These are phyloP conservation scores for Avicennia marina DNA, from an alignment of 257 asterid species.

Conservation along the genomic window DNA sequence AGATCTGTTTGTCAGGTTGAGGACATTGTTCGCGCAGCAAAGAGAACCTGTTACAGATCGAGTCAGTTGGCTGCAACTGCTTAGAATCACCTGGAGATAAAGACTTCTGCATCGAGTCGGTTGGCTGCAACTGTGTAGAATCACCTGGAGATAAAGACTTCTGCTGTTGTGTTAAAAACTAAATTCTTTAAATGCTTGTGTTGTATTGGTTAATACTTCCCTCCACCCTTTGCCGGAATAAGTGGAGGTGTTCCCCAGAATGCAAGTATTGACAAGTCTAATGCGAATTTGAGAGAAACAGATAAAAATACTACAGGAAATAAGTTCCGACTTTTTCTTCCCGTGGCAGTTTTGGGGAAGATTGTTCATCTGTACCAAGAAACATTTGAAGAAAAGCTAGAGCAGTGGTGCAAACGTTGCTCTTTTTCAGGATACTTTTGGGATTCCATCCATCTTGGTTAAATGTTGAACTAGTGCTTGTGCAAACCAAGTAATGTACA, in stretches of 20 bases:
- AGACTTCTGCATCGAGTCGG: conserved; percentile 16
- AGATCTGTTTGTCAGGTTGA: conserved; percentile 39
- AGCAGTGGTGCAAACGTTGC: background rate
- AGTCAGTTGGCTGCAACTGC: conserved; percentile 31
- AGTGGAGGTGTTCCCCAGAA: conserved; percentile 2
- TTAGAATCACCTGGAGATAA: conserved; percentile 7
- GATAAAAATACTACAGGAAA: background rate
- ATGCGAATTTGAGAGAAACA: background rate
- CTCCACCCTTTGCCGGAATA: conserved; percentile 11
- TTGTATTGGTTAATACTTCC: conserved; percentile 2
- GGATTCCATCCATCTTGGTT: background rate
- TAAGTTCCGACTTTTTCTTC: background rate
- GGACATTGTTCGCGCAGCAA: conserved; percentile 51
- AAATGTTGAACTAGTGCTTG: too few relatives aligned
- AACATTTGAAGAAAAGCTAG: conserved; percentile 4
- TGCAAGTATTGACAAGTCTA: conserved; percentile 8
- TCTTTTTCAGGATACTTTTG: background rate
- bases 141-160: background rate
- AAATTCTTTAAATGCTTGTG: conserved; percentile 17
- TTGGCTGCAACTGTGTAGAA: conserved; percentile 33
- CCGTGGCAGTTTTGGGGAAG: conserved; percentile 1
- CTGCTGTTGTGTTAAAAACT: too few relatives aligned
- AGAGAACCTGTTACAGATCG: conserved; percentile 47
- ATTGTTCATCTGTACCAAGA: conserved; percentile 5
- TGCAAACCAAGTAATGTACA: too few relatives aligned